A percentile compares a stretch with the other conserved stretches of the same genome.
Conservation (phyloP, 495 filamentous ascomycete genomes). For the Neurospora africana region DNA sequence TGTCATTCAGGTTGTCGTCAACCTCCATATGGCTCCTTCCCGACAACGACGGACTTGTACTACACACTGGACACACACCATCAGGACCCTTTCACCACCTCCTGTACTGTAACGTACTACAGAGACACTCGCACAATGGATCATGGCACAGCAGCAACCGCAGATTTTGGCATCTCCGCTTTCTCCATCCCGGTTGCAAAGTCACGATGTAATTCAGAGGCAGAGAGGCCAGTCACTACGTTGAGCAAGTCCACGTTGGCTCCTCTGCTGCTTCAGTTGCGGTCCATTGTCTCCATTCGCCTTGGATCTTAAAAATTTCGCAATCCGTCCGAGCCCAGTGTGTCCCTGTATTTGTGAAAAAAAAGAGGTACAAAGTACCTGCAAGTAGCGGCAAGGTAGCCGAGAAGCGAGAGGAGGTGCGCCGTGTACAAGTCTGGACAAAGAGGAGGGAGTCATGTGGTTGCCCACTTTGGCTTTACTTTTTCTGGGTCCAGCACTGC, state of each 20-base stretch:
- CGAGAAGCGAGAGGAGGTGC: not conserved
- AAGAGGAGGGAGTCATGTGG: not conserved
- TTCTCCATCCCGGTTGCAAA: not conserved
- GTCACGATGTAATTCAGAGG: not conserved
- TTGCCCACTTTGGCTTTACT: not conserved
- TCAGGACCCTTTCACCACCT: not conserved
- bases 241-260: not conserved
- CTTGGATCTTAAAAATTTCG: not conserved
- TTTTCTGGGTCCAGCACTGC: not conserved
- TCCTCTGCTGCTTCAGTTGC: not conserved
- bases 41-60: not conserved
- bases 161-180: not conserved
- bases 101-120: not conserved
- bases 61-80: not conserved
- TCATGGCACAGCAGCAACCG: not conserved
- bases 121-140: not conserved
- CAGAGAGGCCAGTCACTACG: not conserved
- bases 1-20: not conserved
- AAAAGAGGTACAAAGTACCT: not conserved
- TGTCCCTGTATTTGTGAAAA: not conserved
- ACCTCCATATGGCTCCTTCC: not conserved
- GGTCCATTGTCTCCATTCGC: not conserved
- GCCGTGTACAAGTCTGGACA: not conserved
- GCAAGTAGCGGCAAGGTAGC: not conserved
- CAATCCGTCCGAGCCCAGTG: not conserved